A percentile compares a stretch with the other conserved stretches of the same genome.
These are phyloP conservation scores for Phytophthora colocasiae DNA, from an alignment of 352 stramenopile genomes.

Conservation along the genomic window DNA sequence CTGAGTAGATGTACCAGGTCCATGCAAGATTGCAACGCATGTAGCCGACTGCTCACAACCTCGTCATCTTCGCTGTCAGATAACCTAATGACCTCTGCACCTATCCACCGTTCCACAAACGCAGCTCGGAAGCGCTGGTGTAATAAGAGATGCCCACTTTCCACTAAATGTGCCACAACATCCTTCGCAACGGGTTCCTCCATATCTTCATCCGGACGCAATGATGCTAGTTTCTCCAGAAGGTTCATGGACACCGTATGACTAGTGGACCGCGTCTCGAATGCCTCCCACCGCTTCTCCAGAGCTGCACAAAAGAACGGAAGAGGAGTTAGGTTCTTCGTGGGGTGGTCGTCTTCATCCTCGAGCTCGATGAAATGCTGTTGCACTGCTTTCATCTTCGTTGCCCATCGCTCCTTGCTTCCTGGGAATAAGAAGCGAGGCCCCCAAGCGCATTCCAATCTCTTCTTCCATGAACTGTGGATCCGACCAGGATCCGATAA, in stretches of 20 bases:
- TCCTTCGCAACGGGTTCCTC: conserved; percentile 62
- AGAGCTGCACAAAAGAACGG: conserved; percentile 56
- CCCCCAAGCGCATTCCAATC: conserved; percentile 63
- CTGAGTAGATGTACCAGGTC: conserved; percentile 85
- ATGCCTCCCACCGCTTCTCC: conserved; percentile 56
- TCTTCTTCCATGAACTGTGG: conserved; percentile 62
- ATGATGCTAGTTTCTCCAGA: conserved; percentile 52
- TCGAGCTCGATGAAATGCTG: conserved; percentile 37
- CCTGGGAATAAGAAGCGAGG: conserved; percentile 60
- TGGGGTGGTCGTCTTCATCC: conserved; percentile 29
- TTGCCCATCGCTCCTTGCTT: conserved; percentile 37
- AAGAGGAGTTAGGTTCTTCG: conserved; percentile 44
- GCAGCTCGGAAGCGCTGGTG: conserved; percentile 79
- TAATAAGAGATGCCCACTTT: conserved; percentile 65
- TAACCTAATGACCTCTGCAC: conserved; percentile 53
- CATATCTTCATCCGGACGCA: conserved; percentile 50
- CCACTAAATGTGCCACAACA: conserved; percentile 59
- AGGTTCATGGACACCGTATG: conserved; percentile 61
- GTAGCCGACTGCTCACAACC: conserved; percentile 51
- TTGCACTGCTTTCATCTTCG: conserved; percentile 9
- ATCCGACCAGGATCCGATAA: conserved; percentile 35
- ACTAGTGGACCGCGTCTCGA: conserved; percentile 63
- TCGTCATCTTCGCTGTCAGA: conserved; percentile 57
- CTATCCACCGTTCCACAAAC: conserved; percentile 76
- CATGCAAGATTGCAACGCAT: conserved; percentile 77